A percentile compares a stretch with the other conserved stretches of the same genome.
Evolutionary conservation across 805 yeast species (phyloP).

Genomic region (Yarrowia divulgata): DNA sequence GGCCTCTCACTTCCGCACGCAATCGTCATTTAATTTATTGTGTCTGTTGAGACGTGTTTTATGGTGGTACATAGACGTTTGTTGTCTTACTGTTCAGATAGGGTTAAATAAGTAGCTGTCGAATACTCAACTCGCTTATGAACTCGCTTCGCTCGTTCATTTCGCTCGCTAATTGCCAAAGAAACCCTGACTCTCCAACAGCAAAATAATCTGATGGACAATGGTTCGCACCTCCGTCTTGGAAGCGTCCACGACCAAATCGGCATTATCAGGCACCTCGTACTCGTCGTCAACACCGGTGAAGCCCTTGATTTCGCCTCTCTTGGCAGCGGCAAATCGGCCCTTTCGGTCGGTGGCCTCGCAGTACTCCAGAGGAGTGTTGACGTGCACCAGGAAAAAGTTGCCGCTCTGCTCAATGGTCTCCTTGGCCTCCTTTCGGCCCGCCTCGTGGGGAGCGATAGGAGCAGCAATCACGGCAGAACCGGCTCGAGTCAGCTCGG

Average conservation of each 20-base stretch:
- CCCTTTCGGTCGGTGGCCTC: conserved; percentile 61
- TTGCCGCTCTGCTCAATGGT: conserved; percentile 59
- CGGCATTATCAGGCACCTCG: conserved; percentile 60
- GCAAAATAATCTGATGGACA: conserved; percentile 73
- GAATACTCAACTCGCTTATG: no score
- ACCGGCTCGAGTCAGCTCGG: conserved; percentile 86
- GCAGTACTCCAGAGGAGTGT: conserved; percentile 57
- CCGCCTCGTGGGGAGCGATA: conserved; percentile 56
- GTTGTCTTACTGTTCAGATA: no score
- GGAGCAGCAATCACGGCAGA: conserved; percentile 83
- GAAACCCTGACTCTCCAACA: conserved; percentile 84
- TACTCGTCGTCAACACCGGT: conserved; percentile 59
- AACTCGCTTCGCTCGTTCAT: not conserved
- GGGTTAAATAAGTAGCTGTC: no score
- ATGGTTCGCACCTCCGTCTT: conserved; percentile 69
- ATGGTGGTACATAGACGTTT: no score
- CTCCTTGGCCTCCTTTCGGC: conserved; percentile 55
- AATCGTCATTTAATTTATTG: no score
- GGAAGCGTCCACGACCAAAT: conserved; percentile 62
- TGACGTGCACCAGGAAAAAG: conserved; percentile 60
- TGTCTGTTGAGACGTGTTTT: no score
- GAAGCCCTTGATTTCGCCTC: conserved; percentile 57
- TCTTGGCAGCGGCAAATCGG: conserved; percentile 56
- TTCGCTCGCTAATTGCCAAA: conserved; percentile 58
- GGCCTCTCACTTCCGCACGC: no score